Percentiles rank a stretch among this genome's conserved stretches.
Conservation (phyloP, 768 basidiomycete genomes). For the Collybia mongolica region DNA sequence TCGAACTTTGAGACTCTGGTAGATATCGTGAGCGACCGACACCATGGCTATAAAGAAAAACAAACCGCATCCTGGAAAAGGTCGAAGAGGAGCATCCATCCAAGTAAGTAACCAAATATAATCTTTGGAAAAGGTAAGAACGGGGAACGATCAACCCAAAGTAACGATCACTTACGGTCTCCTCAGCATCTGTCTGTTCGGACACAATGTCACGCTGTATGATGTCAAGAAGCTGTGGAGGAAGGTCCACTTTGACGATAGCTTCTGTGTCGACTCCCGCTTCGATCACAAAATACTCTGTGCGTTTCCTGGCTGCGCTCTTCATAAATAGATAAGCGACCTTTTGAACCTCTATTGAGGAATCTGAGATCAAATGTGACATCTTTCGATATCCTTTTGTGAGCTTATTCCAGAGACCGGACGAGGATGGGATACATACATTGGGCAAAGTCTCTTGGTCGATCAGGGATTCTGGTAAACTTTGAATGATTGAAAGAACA, state of each 20-base stretch:
- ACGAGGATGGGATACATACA: conserved; percentile 32
- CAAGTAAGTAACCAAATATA: conserved; percentile 69
- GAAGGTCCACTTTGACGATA: conserved; percentile 52
- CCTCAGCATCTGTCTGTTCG: conserved; percentile 15
- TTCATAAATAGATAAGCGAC: conserved; percentile 75
- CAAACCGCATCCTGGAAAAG: conserved; percentile 81
- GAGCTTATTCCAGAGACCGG: neutral
- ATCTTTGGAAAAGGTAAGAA: conserved; percentile 28
- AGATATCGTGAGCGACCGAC: conserved; percentile 1
- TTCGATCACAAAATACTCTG: conserved; percentile 85
- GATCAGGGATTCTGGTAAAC: conserved; percentile 61
- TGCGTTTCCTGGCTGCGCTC: conserved; percentile 68
- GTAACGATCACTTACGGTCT: conserved; percentile 20
- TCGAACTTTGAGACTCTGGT: conserved; percentile 84
- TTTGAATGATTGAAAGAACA: conserved; percentile 65
- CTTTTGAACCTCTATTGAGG: conserved; percentile 63
- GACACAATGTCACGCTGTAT: conserved; percentile 44
- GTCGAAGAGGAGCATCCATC: conserved; percentile 90
- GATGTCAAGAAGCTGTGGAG: conserved; percentile 63
- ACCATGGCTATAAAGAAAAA: conserved; percentile 6
- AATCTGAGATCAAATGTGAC: conserved; percentile 74
- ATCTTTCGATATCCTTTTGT: conserved; percentile 45
- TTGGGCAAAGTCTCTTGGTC: conserved; percentile 63
- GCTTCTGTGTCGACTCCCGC: conserved; percentile 76
- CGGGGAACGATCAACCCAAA: neutral